A percentile compares a stretch with the other conserved stretches of the same genome.
These are phyloP conservation scores for Capillidium heterosporum DNA, from an alignment of 371 early-diverging fungal genomes.

Conservation along the genomic window DNA sequence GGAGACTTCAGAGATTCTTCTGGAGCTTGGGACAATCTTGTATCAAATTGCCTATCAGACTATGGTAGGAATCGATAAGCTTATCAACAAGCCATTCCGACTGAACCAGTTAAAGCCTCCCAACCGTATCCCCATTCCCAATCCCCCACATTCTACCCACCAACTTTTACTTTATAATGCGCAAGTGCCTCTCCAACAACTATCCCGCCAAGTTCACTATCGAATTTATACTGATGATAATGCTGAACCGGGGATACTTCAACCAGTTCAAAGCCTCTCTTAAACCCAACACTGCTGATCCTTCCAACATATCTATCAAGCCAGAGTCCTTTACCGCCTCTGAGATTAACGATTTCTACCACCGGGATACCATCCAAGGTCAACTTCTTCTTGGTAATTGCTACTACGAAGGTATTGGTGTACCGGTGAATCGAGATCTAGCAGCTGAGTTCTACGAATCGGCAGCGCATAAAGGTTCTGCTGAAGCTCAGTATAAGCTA, in stretches of 20 bases:
- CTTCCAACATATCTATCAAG: background rate
- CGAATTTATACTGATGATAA: background rate
- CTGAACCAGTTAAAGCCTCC: background rate
- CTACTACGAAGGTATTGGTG: slow-evolving; percentile 9
- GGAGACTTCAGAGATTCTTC: too few species aligned
- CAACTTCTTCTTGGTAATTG: slow-evolving; percentile 9
- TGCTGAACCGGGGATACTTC: background rate
- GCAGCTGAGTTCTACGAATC: slow-evolving; percentile 9
- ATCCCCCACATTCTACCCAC: background rate
- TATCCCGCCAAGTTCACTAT: background rate
- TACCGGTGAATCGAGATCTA: slow-evolving; percentile 6
- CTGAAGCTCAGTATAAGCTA: slow-evolving; percentile 45
- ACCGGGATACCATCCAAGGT: slow-evolving; percentile 1
- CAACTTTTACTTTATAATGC: background rate
- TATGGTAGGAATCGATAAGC: background rate
- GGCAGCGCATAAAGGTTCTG: slow-evolving; percentile 26
- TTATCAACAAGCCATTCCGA: background rate
- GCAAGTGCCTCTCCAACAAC: background rate
- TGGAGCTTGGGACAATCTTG: background rate
- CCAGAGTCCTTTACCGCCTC: background rate
- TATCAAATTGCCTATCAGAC: slow-evolving; percentile 3
- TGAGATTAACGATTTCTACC: slow-evolving; percentile 1
- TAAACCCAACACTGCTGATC: background rate
- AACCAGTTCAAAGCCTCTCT: background rate
- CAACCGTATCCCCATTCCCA: background rate